phyloP scores from a whole-genome alignment of 192 early-diverging fungal genomes.

The Coemansia sp. region DNA sequence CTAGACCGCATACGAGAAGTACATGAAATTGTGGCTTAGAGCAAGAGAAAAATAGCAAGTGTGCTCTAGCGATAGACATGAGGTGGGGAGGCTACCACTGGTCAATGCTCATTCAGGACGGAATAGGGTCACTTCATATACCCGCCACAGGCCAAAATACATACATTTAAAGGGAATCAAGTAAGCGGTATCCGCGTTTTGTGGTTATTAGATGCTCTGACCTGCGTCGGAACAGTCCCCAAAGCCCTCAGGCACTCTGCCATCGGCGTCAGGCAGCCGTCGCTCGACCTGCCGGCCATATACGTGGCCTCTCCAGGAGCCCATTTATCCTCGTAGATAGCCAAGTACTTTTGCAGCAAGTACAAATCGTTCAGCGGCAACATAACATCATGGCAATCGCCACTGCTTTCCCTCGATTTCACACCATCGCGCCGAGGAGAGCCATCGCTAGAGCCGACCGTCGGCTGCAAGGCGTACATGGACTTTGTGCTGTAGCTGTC shows the following conservation, averaged over 20 bases:
- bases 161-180: neutral
- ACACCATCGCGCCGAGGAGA: neutral
- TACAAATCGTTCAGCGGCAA: slow-evolving; percentile 48
- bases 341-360: slow-evolving; percentile 48
- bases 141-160: neutral
- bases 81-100: neutral
- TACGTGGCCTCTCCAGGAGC: slow-evolving; percentile 15
- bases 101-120: neutral
- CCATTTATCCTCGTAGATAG: slow-evolving; percentile 41
- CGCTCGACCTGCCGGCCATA: neutral
- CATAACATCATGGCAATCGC: slow-evolving; percentile 10
- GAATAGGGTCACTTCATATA: neutral
- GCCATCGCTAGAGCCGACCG: neutral
- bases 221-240: slow-evolving; percentile 25
- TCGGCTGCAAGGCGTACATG: slow-evolving; percentile 21
- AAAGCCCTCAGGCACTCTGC: slow-evolving; percentile 20
- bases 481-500: slow-evolving; percentile 28
- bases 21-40: neutral
- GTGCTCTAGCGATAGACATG: neutral
- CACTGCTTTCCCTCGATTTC: neutral
- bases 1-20: too few relatives aligned
- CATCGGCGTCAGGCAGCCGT: slow-evolving; percentile 19
- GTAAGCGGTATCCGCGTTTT: slow-evolving; percentile 21
- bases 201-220: slow-evolving; percentile 26
- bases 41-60: neutral